Percentiles rank a stretch among this genome's conserved stretches.
Conservation (phyloP, 768 basidiomycete genomes). For the Mycena floridula region DNA sequence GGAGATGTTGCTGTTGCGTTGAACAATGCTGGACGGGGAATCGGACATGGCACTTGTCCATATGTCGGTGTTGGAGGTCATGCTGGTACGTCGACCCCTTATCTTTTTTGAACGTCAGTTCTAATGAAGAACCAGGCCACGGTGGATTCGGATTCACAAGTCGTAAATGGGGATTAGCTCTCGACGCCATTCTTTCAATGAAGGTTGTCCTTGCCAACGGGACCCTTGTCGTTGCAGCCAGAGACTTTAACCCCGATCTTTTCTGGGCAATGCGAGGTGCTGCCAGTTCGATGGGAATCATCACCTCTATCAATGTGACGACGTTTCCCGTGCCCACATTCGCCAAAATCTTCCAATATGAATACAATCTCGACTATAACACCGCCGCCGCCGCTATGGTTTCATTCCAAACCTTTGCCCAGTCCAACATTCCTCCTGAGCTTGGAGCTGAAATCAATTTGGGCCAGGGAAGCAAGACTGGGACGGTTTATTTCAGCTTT, state of each 20-base stretch:
- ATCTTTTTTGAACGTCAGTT: no score
- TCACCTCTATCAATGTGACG: constrained; percentile 30
- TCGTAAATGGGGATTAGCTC: no score
- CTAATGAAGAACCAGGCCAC: no score
- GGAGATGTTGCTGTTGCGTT: no score
- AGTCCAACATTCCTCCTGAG: constrained; percentile 27
- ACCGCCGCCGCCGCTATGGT: constrained; percentile 26
- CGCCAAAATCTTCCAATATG: constrained; percentile 30
- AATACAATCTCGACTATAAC: constrained; percentile 26
- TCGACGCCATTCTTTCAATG: no score
- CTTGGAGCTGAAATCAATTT: constrained; percentile 30
- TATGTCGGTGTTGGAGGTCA: no score
- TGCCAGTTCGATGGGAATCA: constrained; percentile 33
- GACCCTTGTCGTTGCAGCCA: constrained; percentile 31
- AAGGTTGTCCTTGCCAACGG: constrained; percentile 44
- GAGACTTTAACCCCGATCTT: constrained; percentile 33
- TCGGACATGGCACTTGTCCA: no score
- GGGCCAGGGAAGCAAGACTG: constrained; percentile 19
- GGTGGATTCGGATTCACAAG: no score
- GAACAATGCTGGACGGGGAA: no score
- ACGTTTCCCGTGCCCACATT: constrained; percentile 33
- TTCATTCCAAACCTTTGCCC: constrained; percentile 28
- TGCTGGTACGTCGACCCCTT: no score
- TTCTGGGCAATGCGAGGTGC: constrained; percentile 46
- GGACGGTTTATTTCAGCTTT: constrained; percentile 24